A percentile compares a stretch with the other conserved stretches of the same genome.
Evolutionary conservation across 2,329 filamentous ascomycete species (phyloP).

Genomic region (Aureobasidium pullulans): DNA sequence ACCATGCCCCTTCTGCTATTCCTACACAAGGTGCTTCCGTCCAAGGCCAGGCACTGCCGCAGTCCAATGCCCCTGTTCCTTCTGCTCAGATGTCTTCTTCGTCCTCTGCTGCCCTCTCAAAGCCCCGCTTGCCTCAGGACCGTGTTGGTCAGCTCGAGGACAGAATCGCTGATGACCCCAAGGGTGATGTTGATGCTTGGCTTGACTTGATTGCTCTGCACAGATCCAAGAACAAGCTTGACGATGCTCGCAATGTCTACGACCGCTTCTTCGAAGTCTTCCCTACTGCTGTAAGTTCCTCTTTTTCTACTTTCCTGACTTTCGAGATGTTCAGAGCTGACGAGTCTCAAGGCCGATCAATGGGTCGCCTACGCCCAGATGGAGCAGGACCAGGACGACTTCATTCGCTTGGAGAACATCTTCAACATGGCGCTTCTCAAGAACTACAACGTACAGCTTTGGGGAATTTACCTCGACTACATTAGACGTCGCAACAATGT

Average conservation of each 20-base stretch:
- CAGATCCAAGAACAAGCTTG: constrained; percentile 70
- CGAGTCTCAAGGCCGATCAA: constrained; percentile 63
- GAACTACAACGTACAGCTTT: constrained; percentile 77
- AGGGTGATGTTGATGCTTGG: constrained; percentile 91
- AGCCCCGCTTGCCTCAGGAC: constrained; percentile 61
- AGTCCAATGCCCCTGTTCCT: constrained; percentile 19
- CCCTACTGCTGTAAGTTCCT: constrained; percentile 72
- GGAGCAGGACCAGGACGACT: constrained; percentile 81
- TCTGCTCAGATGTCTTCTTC: constrained; percentile 15
- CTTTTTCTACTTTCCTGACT: not conserved
- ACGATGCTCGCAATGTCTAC: constrained; percentile 72
- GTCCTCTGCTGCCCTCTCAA: constrained; percentile 27
- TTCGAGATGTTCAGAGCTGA: constrained; percentile 27
- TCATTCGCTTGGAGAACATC: constrained; percentile 70
- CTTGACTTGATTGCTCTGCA: constrained; percentile 78
- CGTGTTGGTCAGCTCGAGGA: constrained; percentile 76
- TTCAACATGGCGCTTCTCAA: constrained; percentile 73
- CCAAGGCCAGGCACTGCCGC: constrained; percentile 17
- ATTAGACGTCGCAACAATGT: constrained; percentile 86
- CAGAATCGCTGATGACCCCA: constrained; percentile 83
- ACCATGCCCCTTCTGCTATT: constrained; percentile 19
- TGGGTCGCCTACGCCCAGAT: constrained; percentile 86
- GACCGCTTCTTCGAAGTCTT: constrained; percentile 83
- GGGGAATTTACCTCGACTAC: constrained; percentile 92
- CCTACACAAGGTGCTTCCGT: constrained; percentile 25